Percentiles rank a stretch among this genome's conserved stretches.
These are phyloP conservation scores for Inonotus obliquus DNA, from an alignment of 1,284 basidiomycete genomes.

Conservation along the genomic window DNA sequence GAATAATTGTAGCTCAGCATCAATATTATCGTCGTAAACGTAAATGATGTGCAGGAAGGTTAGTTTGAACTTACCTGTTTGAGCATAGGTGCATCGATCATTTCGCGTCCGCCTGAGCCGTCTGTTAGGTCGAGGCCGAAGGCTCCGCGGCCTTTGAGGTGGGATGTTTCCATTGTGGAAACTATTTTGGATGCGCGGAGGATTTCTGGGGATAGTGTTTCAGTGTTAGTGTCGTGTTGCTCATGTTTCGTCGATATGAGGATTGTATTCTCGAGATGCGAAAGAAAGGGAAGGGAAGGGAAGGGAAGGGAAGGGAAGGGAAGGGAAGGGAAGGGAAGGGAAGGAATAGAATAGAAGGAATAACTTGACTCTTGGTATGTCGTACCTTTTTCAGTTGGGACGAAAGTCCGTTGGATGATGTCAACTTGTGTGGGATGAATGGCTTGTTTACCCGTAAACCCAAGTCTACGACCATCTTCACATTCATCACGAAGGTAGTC, in stretches of 20 bases:
- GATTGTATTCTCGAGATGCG: no score
- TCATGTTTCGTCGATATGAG: no score
- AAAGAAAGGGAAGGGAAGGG: no score
- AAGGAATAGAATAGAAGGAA: slow-evolving; percentile 10
- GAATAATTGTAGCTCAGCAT: slow-evolving; percentile 10
- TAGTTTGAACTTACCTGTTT: slow-evolving; percentile 62
- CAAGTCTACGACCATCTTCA: slow-evolving; percentile 70
- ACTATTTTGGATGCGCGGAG: slow-evolving; percentile 73
- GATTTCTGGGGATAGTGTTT: slow-evolving; percentile 56
- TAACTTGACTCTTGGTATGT: slow-evolving; percentile 15
- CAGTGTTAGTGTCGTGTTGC: not conserved
- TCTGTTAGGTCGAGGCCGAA: slow-evolving; percentile 55
- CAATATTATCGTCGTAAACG: slow-evolving; percentile 24
- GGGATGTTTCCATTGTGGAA: slow-evolving; percentile 52
- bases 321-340: not conserved
- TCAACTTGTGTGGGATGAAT: slow-evolving; percentile 89
- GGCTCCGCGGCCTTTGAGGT: slow-evolving; percentile 50
- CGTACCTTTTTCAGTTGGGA: slow-evolving; percentile 74
- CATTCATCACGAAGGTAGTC: slow-evolving; percentile 73
- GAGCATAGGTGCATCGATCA: slow-evolving; percentile 93
- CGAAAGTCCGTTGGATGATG: slow-evolving; percentile 71
- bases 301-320: not conserved
- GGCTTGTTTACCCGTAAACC: slow-evolving; percentile 93
- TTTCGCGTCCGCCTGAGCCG: slow-evolving; percentile 59
- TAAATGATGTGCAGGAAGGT: not conserved